Evolutionary conservation across 2,329 filamentous ascomycete species (phyloP), one percentile per base, ranked within the genome.

Genomic region (Aschersonia sp.): DNA sequence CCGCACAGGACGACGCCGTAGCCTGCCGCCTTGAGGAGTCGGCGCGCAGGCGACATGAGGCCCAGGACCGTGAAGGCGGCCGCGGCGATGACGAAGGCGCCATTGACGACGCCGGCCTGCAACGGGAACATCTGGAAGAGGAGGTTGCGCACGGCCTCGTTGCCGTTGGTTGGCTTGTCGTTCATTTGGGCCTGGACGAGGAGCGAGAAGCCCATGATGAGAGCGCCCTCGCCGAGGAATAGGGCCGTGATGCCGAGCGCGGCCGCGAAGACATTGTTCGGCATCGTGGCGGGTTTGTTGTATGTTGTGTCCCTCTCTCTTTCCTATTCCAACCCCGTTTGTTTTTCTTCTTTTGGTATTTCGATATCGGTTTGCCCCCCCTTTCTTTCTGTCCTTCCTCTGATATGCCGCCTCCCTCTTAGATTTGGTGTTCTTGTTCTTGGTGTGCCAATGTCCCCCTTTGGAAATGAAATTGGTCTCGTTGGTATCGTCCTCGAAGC

Each of bases 31-130:
- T 87, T 86, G 56, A 91, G 73, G 78, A 81, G 85, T 53, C 74
- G 71, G 53, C 84, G 75, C 45, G 73, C 77, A 4, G 79, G 77
- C 50, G 84, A 77, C 52, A 82, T 72, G 48, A 91, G 68, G n/a
- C 78, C 84, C 3, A 84, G 84, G 12, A 92, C 65, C 5, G 83
- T 84, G 51, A 81, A 61, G 48, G 82, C 57, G 63, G 88, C 88
- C 30, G 82, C 80, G 56, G 78, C 59, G 62, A 91, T 80, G 60
- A 89, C 76, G 58, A 89, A 70, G 57, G 81, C 71, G 51, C 81
- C 77, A 62, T 89, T 89, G 59, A 74, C 80, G 53, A 89, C 78
- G 50, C 80, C 83, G 47, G 80, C 84, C 76, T 68, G 69, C 46
- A 80, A 62, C 7, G 76, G 76, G 49, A 79, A 77, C 31, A 61